Percentiles rank a stretch among this genome's conserved stretches.
Conservation (phyloP, 2,329 filamentous ascomycete species). For the Aaosphaeria pasadenensis region DNA sequence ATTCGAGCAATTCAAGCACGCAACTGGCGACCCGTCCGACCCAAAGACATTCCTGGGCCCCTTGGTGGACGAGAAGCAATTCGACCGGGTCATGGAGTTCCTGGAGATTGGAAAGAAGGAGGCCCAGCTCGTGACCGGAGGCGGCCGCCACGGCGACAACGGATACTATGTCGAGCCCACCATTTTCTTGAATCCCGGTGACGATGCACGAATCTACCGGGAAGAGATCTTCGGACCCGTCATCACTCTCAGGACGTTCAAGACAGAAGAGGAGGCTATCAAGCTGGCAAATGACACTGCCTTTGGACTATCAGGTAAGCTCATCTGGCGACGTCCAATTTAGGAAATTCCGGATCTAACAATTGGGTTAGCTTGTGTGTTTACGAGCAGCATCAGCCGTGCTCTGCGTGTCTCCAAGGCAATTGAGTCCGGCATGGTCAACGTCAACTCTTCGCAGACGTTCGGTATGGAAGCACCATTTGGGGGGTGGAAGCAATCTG, state of each 20-base stretch:
- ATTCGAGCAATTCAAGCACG: slow-evolving; percentile 17
- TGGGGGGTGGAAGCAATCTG: slow-evolving; percentile 31
- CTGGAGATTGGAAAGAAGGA: slow-evolving; percentile 23
- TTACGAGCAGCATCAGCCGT: slow-evolving; percentile 20
- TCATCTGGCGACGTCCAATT: neutral
- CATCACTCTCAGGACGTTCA: slow-evolving; percentile 26
- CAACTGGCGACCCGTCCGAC: slow-evolving; percentile 14
- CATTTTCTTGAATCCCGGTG: slow-evolving; percentile 28
- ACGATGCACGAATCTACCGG: slow-evolving; percentile 22
- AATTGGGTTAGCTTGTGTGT: slow-evolving; percentile 15
- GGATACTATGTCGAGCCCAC: slow-evolving; percentile 29
- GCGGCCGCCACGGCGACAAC: slow-evolving; percentile 17
- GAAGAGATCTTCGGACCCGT: slow-evolving; percentile 36
- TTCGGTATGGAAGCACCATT: slow-evolving; percentile 23
- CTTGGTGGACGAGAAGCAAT: slow-evolving; percentile 25
- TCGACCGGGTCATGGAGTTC: slow-evolving; percentile 21
- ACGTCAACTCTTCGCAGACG: slow-evolving; percentile 23
- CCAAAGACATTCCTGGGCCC: slow-evolving; percentile 21
- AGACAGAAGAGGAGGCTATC: slow-evolving; percentile 31
- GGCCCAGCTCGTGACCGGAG: slow-evolving; percentile 24
- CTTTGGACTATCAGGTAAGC: slow-evolving; percentile 22
- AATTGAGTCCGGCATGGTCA: slow-evolving; percentile 31
- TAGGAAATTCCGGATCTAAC: neutral
- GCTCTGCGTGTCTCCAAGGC: slow-evolving; percentile 26
- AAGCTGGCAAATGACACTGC: slow-evolving; percentile 29